Percentiles rank a stretch among this genome's conserved stretches.
These are phyloP conservation scores for Ceratopteris richardii DNA, from an alignment of 75 land plant species.

Conservation along the genomic window DNA sequence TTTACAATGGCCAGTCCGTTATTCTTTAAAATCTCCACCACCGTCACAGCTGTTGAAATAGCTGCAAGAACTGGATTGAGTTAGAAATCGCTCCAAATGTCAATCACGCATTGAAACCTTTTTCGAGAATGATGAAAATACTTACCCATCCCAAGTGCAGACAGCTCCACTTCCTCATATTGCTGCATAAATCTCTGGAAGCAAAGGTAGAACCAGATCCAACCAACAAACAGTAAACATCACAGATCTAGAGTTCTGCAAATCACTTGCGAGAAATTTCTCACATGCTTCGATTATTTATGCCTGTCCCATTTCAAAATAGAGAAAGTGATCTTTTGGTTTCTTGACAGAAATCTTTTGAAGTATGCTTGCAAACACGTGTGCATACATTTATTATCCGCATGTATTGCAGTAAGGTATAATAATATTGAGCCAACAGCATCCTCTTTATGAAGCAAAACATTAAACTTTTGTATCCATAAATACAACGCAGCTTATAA, in stretches of 20 bases:
- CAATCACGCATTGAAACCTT: not conserved
- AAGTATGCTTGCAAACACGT: no score
- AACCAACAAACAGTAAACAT: not conserved
- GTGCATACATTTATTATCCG: no score
- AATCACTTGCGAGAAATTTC: not conserved
- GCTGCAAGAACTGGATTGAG: constrained; percentile 23
- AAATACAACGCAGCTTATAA: no score
- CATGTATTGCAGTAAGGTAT: no score
- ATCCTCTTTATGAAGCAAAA: no score
- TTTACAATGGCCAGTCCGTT: constrained; percentile 54
- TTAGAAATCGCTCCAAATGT: not conserved
- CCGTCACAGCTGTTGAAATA: constrained; percentile 52
- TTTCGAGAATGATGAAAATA: no score
- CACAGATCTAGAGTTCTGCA: not conserved
- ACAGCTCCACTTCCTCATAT: constrained; percentile 68
- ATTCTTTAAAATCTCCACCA: constrained; percentile 61
- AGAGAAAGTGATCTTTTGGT: no score
- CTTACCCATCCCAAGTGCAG: constrained; percentile 86
- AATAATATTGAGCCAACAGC: no score
- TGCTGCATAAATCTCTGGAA: constrained; percentile 82
- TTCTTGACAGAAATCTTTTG: no score
- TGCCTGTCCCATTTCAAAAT: no score
- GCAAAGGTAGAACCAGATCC: not conserved
- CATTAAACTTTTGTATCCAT: no score
- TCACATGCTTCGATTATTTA: no score